Base-by-base conservation (phyloP, 2,329 filamentous ascomycete species). In the Dryadomyces sulphureus region DNA sequence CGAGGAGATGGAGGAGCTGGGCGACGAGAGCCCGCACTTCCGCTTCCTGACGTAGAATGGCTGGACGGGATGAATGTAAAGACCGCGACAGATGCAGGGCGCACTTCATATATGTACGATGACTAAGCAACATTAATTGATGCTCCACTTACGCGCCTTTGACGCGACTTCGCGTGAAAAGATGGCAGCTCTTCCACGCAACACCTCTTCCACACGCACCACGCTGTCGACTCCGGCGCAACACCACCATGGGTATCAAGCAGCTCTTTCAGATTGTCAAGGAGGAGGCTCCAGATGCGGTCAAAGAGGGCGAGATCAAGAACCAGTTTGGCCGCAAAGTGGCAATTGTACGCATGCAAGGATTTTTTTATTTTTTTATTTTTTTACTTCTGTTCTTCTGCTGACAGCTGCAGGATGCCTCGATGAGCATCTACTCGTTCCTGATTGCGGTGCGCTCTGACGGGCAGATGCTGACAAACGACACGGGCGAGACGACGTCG, bases 381-480 rank as follows among this genome's bases (percentile, higher is more conserved):
- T n/a, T n/a, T n/a, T n/a, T n/a, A n/a, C n/a, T n/a, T n/a, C n/a
- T n/a, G n/a, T n/a, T n/a, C n/a, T n/a, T n/a, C 27, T 21, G 14
- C 25, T 12, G 21, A 41, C 19, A 25, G 20, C 43, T n/a, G 14
- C 20, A 52, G 50, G 50, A 52, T 52, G 50, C 50, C 40, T 98
- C 92, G 41, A 98, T 98, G 92, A 94, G 86, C 66, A 89, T 98
- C 59, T 98, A 98, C 73, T 94, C 86, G 65, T 98, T 98, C 70
- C 77, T 98, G 50, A 92, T 98, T 61, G 92, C 92, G 43, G 92
- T 98, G 46, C 88, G 92, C 55, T 95, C 89, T 57, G 88, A 94
- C 56, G 92, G 92, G 55, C 87, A 98, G 63, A 88, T 95, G 65
- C 81, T 98, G 56, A 96, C 81, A 75, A 93, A 82, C 64, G 92